These are phyloP conservation scores for Cantharellus cinnabarinus DNA, from an alignment of 768 basidiomycete genomes.

Conservation along the genomic window DNA sequence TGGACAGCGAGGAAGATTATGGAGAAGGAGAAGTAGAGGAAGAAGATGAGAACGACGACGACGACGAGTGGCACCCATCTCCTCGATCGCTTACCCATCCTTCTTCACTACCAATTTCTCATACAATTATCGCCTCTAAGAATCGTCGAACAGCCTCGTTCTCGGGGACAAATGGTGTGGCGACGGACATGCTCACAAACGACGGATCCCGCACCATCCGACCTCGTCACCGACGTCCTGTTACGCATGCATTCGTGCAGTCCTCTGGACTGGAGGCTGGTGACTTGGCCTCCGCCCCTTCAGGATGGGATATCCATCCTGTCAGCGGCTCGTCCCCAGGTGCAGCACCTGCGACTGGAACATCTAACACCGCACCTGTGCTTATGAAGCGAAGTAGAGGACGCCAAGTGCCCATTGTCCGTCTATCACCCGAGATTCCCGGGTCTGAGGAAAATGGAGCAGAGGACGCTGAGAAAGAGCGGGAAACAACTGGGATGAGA, in stretches of 20 bases:
- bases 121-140: not conserved
- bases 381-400: not conserved
- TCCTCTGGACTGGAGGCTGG: too few relatives aligned
- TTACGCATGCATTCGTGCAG: not conserved
- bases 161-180: not conserved
- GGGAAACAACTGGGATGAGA: not conserved
- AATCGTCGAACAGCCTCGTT: not conserved
- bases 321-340: not conserved
- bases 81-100: not conserved
- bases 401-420: conserved; percentile 1
- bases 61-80: not conserved
- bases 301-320: not conserved
- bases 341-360: too few relatives aligned
- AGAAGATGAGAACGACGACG: not conserved
- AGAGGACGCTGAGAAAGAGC: not conserved
- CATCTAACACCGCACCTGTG: too few relatives aligned
- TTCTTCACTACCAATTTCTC: not conserved
- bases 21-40: not conserved
- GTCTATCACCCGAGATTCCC: not conserved
- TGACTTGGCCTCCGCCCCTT: not conserved
- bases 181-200: not conserved
- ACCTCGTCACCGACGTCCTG: not conserved
- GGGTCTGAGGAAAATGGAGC: not conserved
- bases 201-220: not conserved
- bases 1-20: not conserved